Base-by-base conservation (phyloP, 192 early-diverging fungal species). In the Umbelopsis sp. region DNA sequence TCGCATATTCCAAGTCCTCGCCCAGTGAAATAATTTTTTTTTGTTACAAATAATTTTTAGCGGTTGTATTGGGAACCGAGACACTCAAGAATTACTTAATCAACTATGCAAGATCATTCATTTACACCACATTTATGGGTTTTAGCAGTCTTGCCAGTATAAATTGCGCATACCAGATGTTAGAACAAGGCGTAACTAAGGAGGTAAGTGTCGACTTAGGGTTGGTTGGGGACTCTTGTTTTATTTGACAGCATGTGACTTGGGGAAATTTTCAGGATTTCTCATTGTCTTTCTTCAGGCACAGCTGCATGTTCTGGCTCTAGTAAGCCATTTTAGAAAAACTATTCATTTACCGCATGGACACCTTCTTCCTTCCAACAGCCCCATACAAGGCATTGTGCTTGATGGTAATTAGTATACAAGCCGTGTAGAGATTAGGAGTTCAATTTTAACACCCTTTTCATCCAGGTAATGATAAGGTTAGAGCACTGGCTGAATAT, bases 121-220 rank as follows among this genome's bases (percentile, higher is more conserved):
- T 95, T 32, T 95, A 92, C 74, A 92, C 91, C 0, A 95, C 94
- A 1, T 92, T 93, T 54, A 83, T 92, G 66, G 76, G 92, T 1
- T 82, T 78, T 38, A 91, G 87, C 69, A 85, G 81, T 24, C 80
- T 95, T 11, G 77, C 91, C 11, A 82, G 89, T 32, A 87, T 94
- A 65, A 82, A 84, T 53, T 85, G 82, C 67, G 85, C 94, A 12
- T 94, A 94, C 67, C 68, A 87, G 17, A 66, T 86, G 51, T 71
- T 95, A 70, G 77, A 82, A 10, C 52, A 77, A 44, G 81, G 90
- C 6, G 77, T 80, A 51, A 82, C 88, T 3, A 73, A 76, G 31
- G 69, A 83, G 74, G 90, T 92, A 78, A 75, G 54, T n/a, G n/a
- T n/a, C n/a, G n/a, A n/a, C n/a, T 49, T 43, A 11, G 32, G 29